These are phyloP conservation scores for Hordeum marinum DNA, from an alignment of 176 grass and related monocot genomes.

Conservation along the genomic window DNA sequence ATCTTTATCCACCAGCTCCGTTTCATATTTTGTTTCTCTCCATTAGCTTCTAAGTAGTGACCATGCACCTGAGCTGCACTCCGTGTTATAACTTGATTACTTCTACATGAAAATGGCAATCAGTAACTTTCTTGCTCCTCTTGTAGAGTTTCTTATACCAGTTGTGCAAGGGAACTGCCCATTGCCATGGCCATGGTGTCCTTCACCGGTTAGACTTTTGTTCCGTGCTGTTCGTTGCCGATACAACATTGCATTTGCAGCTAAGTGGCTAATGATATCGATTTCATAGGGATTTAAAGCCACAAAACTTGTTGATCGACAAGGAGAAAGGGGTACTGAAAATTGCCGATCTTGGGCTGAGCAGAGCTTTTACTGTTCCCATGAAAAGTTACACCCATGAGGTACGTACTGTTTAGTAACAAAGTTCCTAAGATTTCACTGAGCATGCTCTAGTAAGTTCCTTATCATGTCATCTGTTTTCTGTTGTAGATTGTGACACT, in stretches of 20 bases:
- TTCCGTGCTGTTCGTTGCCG: background rate
- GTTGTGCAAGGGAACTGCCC: conserved; percentile 82
- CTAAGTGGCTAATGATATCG: background rate
- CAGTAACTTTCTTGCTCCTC: background rate
- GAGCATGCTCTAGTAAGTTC: background rate
- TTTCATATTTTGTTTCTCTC: background rate
- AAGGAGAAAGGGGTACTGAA: conserved; percentile 95
- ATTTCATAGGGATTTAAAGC: conserved; percentile 73
- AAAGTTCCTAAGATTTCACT: background rate
- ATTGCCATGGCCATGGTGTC: conserved; percentile 83
- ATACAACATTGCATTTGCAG: background rate
- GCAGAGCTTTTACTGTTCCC: conserved; percentile 78
- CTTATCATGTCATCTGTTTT: background rate
- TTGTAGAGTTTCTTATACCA: conserved; percentile 78
- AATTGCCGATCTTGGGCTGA: conserved; percentile 78
- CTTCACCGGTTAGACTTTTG: conserved; percentile 68
- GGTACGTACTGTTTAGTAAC: conserved; percentile 42
- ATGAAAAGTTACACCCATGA: conserved; percentile 96
- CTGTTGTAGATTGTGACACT: conserved; percentile 79
- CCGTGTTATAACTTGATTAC: background rate
- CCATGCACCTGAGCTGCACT: background rate
- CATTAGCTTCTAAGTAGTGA: background rate
- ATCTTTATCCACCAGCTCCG: background rate
- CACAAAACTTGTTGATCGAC: conserved; percentile 86
- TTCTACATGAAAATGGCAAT: background rate